Evolutionary conservation across 208 protist genomes (phyloP), one percentile per base, ranked within the genome.

Genomic region (Leishmania martiniquensis): DNA sequence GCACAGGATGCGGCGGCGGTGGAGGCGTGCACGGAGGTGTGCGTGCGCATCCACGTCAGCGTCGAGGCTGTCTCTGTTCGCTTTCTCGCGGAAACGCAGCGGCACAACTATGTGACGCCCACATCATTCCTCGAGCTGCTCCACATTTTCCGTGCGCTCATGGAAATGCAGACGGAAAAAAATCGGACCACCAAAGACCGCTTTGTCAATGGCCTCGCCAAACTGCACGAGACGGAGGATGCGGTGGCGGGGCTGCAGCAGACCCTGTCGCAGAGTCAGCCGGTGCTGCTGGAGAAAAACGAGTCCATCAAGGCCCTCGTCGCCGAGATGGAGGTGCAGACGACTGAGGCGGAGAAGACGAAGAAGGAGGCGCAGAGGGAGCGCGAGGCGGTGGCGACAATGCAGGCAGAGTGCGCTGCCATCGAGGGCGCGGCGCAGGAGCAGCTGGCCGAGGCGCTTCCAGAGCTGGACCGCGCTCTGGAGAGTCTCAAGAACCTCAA

Each of bases 61-160:
- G 98, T 99, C 22, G 96, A 99, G 76, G 72, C 80, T 17, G 90
- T 94, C 7, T 99, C 97, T 0, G 57, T 63, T 1, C 81, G 90
- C 65, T 99, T 99, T 77, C 88, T 98, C 5, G 87, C 88, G 22
- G 93, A 99, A 81, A 89, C 97, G 67, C 84, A 93, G 44, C 95
- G 99, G 9, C 87, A 99, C 85, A 99, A 99, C 87, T 99, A 99
- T 87, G 99, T 99, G 32, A 99, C 99, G 42, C 99, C 99, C n/a
- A 99, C 98, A 17, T 99, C 95, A 13, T 99, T 99, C 88, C 89
- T 99, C 5, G 98, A 99, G 83, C 76, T 99, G 78, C 90, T 99
- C 22, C 79, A 89, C 55, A 97, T 94, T 7, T 99, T 99, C 80
- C 83, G 90, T 34, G 75, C 70, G 15, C 68, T 99, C 57, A 85